Conservation (phyloP, 352 stramenopile genomes). For the Globisporangium abappressorium region DNA sequence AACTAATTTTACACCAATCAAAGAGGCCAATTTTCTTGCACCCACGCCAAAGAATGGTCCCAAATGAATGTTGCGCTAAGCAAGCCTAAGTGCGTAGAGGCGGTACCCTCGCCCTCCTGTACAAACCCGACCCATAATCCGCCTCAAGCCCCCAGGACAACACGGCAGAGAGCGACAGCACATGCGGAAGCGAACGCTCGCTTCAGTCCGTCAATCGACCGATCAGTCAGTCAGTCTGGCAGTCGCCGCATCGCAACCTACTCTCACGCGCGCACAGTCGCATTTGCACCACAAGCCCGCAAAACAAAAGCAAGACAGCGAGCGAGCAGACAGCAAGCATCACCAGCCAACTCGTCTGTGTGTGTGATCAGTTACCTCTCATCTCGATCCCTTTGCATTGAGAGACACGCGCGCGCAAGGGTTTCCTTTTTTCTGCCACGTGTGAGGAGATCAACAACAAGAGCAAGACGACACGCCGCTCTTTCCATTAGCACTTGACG, state of each 20-base stretch:
- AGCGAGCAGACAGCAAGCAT: not conserved
- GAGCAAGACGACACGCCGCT: not conserved
- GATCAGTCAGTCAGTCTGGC: not conserved
- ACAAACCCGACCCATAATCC: not conserved
- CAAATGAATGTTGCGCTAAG: not conserved
- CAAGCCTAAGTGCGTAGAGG: slow-evolving; percentile 1
- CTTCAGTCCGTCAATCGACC: not conserved
- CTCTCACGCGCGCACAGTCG: not conserved
- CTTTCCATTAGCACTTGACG: not conserved
- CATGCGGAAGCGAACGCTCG: not conserved
- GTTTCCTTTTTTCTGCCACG: slow-evolving; percentile 3
- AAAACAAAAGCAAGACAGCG: not conserved
- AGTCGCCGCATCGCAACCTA: not conserved
- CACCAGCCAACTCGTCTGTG: not conserved
- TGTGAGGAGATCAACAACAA: not conserved
- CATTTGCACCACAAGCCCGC: not conserved
- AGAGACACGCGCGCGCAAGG: not conserved
- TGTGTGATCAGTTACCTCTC: not conserved
- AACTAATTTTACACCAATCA: not conserved
- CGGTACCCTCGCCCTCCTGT: not conserved
- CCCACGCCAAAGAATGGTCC: too few relatives aligned
- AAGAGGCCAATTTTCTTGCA: not conserved
- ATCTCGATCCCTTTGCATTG: not conserved
- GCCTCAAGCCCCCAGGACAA: not conserved
- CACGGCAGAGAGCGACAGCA: slow-evolving; percentile 2